These are phyloP conservation scores for Neofusicoccum umdonicola DNA, from an alignment of 2,329 filamentous ascomycete species.

Conservation along the genomic window DNA sequence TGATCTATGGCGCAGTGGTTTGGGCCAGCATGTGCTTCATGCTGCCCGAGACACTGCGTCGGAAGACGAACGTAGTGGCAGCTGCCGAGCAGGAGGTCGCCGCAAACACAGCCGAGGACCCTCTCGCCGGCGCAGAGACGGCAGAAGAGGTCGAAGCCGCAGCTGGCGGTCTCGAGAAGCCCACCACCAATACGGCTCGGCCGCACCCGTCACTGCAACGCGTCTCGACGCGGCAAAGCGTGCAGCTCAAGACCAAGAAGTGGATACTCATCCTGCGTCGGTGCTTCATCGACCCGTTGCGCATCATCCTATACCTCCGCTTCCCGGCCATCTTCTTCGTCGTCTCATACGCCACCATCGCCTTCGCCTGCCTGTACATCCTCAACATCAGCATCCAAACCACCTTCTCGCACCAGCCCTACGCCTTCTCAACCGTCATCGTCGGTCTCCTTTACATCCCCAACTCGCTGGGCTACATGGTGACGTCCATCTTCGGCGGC, in stretches of 20 bases:
- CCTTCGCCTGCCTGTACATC: slow-evolving; percentile 39
- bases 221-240: slow-evolving; percentile 34
- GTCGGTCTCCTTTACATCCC: slow-evolving; percentile 41
- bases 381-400: slow-evolving; percentile 41
- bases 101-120: slow-evolving; percentile 13
- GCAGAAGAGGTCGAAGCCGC: slow-evolving; percentile 7
- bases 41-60: slow-evolving; percentile 33
- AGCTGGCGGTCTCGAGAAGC: slow-evolving; percentile 8
- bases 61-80: slow-evolving; percentile 10
- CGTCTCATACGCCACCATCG: slow-evolving; percentile 41
- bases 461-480: slow-evolving; percentile 35
- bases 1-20: slow-evolving; percentile 36
- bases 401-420: slow-evolving; percentile 34
- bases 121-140: neutral
- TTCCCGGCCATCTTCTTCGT: slow-evolving; percentile 38
- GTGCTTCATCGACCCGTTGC: slow-evolving; percentile 40
- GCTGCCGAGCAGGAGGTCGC: slow-evolving; percentile 19
- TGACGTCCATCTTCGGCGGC: slow-evolving; percentile 36
- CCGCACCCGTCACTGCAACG: slow-evolving; percentile 23
- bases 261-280: slow-evolving; percentile 29
- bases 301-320: slow-evolving; percentile 37
- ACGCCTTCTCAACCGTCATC: slow-evolving; percentile 36
- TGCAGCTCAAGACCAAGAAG: slow-evolving; percentile 32
- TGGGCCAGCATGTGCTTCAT: slow-evolving; percentile 33
- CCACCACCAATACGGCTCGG: neutral